phyloP scores from a whole-genome alignment of 179 eudicot species.

The Gypsophila paniculata region DNA sequence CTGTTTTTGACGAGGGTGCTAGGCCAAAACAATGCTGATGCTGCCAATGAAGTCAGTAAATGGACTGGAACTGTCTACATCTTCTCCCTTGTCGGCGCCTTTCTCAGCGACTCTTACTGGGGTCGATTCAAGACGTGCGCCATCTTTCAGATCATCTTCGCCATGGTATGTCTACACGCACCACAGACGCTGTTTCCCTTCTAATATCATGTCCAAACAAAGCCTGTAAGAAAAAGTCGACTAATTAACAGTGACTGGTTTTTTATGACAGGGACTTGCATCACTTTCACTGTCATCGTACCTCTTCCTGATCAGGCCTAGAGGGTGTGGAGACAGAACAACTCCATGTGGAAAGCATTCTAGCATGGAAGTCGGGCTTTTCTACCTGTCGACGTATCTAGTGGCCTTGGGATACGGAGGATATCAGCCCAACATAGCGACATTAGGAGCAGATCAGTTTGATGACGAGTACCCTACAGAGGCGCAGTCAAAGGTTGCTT shows the following conservation, averaged over 20 bases:
- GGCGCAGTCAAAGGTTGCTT: slow-evolving; percentile 53
- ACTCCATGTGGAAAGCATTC: slow-evolving; percentile 48
- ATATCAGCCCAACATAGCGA: slow-evolving; percentile 73
- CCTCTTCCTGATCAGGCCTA: slow-evolving; percentile 55
- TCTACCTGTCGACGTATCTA: slow-evolving; percentile 67
- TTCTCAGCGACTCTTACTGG: slow-evolving; percentile 83
- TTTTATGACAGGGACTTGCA: slow-evolving; percentile 50
- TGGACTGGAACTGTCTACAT: slow-evolving; percentile 90
- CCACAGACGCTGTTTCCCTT: no score
- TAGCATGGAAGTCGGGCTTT: slow-evolving; percentile 42
- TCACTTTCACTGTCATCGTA: slow-evolving; percentile 55
- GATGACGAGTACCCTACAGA: slow-evolving; percentile 61
- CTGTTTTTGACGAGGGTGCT: slow-evolving; percentile 64
- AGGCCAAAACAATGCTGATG: slow-evolving; percentile 70
- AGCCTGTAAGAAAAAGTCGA: neutral
- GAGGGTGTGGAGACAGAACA: slow-evolving; percentile 57
- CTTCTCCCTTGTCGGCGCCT: slow-evolving; percentile 79
- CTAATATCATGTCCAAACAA: no score
- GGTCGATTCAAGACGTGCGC: slow-evolving; percentile 82
- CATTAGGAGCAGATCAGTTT: slow-evolving; percentile 82
- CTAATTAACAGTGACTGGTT: slow-evolving; percentile 14
- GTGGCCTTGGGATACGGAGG: slow-evolving; percentile 80
- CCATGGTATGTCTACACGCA: slow-evolving; percentile 43
- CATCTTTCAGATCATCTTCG: slow-evolving; percentile 61
- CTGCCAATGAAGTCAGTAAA: slow-evolving; percentile 75